Base-by-base conservation (phyloP, 2,329 filamentous ascomycete genomes). In the Aspergillus sp. region DNA sequence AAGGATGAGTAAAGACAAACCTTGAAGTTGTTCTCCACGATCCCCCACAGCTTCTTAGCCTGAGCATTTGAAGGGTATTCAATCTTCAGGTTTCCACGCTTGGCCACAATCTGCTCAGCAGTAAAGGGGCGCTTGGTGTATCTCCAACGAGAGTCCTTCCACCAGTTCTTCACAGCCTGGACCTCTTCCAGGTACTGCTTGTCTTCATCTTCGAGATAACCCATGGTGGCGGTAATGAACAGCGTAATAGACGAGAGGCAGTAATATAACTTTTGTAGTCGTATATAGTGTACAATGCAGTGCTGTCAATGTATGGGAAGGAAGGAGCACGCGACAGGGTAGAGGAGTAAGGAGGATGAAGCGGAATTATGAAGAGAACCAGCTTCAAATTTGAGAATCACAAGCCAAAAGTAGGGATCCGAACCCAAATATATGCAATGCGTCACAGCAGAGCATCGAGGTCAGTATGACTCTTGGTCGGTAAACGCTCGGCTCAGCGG, bases 41-140 rank as follows among this genome's bases (percentile, higher is more conserved):
- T 93, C 41, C 83, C 83, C 93, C 93, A 99, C 51, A 98, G 83
- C 85, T 99, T 99, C 84, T 97, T 97, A 48, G 90, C 84, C 79
- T 93, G 88, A 17, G 80, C 80, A 75, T 96, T 96, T 79, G 93
- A 95, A 19, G 95, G 89, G 74, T 98, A 98, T 62, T 96, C 84
- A 68, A 98, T 89, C 78, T 89, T 91, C 68, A 99, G 80, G 70
- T 89, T 93, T 57, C 95, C 95, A 71, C 95, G 84, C 85, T 99
- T 99, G 52, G 90, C 88, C 63, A 96, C 95, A 71, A 99, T 98
- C 79, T 96, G 90, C 82, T 98, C 95, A 33, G 95, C 92, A 4
- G 93, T 96, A 75, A 95, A 99, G 22, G 95, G 88, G 58, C 95
- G 85, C 80, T 90, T 93, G 68, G 95, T 99, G 77, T 91, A 86